Evolutionary conservation across 805 yeast genomes (phyloP), one percentile per base, ranked within the genome.

Genomic region (Spencermartinsiella europaea): DNA sequence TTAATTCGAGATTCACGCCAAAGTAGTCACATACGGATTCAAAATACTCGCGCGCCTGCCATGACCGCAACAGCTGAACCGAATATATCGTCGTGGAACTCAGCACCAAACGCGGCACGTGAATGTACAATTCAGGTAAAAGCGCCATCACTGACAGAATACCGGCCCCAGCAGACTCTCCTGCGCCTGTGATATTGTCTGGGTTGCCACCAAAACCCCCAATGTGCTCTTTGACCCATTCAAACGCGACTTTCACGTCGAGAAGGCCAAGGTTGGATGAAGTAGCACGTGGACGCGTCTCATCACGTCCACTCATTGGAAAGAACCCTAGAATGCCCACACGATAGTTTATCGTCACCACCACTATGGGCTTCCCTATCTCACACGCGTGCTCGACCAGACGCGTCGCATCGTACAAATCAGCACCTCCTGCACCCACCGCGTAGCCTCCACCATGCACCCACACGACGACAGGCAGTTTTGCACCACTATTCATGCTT

Each of bases 121-220:
- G 15, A 7, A 31, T 12, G 21, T 40, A 37, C 8, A 21, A 17
- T 16, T 25, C 21, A 4, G 44, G 44, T 10, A 40, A 4, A 8
- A 40, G 34, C 4, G 44, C 12, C 44, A 40, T 27, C 8, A 40
- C 16, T 20, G 37, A 28, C 22, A 40, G 21, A 4, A 40, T 28
- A 1, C 53, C 50, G 4, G 47, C 61, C 2, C 71, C 71, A 7
- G 71, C 67, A 42, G 62, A 55, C 48, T 65, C 63, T n/a, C 71
- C 71, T 47, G 60, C 59, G 20, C 66, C 51, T 4, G 68, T 65
- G 16, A 67, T 52, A 45, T 12, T 17, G 22, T 37, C 8, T 19
- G 40, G 40, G 19, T 37, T 20, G 20, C 40, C 40, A 8, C 40
- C 40, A 19, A 37, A 37, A 14, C 7, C 14, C n/a, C 22, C 22